Evolutionary conservation across 1,284 basidiomycete genomes (phyloP).

Genomic region (Anthracocystis panici-leucophaei): DNA sequence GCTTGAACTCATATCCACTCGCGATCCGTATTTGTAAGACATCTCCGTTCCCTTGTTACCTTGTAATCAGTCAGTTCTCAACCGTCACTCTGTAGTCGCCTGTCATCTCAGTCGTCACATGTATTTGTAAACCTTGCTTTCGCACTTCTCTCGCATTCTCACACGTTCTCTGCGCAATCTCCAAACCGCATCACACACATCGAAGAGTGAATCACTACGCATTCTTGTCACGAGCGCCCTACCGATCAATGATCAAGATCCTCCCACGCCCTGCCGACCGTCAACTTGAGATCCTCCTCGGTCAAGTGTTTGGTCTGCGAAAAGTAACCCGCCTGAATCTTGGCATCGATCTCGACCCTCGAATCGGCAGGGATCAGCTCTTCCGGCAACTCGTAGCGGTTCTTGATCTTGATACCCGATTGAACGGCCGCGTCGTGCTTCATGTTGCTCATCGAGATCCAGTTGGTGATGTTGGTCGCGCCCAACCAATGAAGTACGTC

Average conservation of each 20-base stretch:
- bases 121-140: too few relatives aligned
- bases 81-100: too few relatives aligned
- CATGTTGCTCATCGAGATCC: slow-evolving; percentile 89
- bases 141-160: too few relatives aligned
- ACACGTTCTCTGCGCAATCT: slow-evolving; percentile 3
- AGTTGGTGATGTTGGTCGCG: slow-evolving; percentile 57
- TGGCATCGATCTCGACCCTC: slow-evolving; percentile 60
- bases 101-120: too few relatives aligned
- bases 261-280: slow-evolving; percentile 88
- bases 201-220: too few relatives aligned
- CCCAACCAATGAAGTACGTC: slow-evolving; percentile 78
- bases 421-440: slow-evolving; percentile 87
- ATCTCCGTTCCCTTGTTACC: too few relatives aligned
- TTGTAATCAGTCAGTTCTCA: too few relatives aligned
- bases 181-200: too few relatives aligned
- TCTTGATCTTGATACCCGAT: slow-evolving; percentile 84
- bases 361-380: slow-evolving; percentile 60
- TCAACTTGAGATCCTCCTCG: slow-evolving; percentile 50
- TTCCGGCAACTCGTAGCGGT: slow-evolving; percentile 64
- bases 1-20: slow-evolving; percentile 6
- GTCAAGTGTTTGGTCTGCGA: slow-evolving; percentile 48
- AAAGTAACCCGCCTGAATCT: slow-evolving; percentile 82
- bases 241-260: slow-evolving; percentile 57
- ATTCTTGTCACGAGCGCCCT: too few relatives aligned
- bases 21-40: background rate